These are phyloP conservation scores for Trichaptum fuscoviolaceum DNA, from an alignment of 768 basidiomycete species.

Conservation along the genomic window DNA sequence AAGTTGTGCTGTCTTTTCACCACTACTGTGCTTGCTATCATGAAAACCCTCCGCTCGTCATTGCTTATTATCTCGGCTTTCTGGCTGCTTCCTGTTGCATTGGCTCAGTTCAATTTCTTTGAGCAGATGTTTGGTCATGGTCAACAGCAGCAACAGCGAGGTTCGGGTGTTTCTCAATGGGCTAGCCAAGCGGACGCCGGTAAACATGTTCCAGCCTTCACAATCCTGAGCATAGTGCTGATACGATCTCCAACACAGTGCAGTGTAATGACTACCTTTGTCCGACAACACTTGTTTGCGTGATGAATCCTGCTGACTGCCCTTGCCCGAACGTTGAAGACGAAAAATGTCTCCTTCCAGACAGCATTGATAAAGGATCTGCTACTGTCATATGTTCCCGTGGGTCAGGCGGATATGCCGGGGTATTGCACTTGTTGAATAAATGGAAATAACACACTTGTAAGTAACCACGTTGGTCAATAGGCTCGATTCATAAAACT, in stretches of 20 bases:
- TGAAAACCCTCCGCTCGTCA: background rate
- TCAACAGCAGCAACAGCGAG: conserved; percentile 48
- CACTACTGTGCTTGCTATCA: background rate
- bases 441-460: conserved; percentile 20
- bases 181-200: conserved; percentile 59
- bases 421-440: conserved; percentile 51
- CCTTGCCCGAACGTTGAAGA: conserved; percentile 77
- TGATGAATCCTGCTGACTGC: conserved; percentile 54
- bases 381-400: conserved; percentile 68
- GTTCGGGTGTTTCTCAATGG: conserved; percentile 56
- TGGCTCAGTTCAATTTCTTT: conserved; percentile 77
- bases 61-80: background rate
- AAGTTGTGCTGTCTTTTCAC: background rate
- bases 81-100: conserved; percentile 20
- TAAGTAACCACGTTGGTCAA: background rate
- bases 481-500: background rate
- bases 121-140: conserved; percentile 65
- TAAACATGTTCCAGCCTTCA: conserved; percentile 27
- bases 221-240: background rate
- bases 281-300: conserved; percentile 70
- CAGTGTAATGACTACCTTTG: conserved; percentile 72
- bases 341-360: conserved; percentile 70
- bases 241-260: conserved; percentile 35
- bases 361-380: conserved; percentile 43
- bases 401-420: conserved; percentile 56